Base-by-base conservation (phyloP, 768 basidiomycete species). In the Suillus plorans region DNA sequence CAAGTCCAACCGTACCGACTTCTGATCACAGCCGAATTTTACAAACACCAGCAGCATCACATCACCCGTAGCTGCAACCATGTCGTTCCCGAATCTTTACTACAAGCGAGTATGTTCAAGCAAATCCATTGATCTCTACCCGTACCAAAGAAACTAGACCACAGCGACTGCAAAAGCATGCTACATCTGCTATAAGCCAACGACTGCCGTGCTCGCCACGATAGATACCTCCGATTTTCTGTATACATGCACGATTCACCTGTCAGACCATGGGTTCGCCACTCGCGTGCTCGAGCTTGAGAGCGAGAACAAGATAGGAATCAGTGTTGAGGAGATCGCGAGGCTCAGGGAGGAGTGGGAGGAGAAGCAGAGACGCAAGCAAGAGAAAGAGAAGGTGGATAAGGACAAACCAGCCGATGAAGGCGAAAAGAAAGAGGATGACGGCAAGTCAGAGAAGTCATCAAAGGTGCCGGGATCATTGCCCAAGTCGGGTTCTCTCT, bases 71-170 rank as follows among this genome's bases (percentile, higher is more conserved):
- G 39, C 58, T 28, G 42, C 58, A 13, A 31, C 12, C 39, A 91
- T 91, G 90, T 86, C 86, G 50, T 90, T 92, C 79, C 82, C 82
- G 39, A 97, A 97, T 74, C 71, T 94, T 52, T 97, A 96, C 79
- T 95, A 94, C 80, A 93, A 92, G 77, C 86, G 94, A 70, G 94
- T 94, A 76, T 81, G 86, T 82, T 31, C 34, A 41, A 56, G 5
- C 31, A 13, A 25, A 6, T 58, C 22, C 60, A 62, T 67, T 61
- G 25, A 64, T 45, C 60, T 53, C 59, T 34, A 50, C 50, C 44
- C 58, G 20, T 28, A 41, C 44, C 18, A 31, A 47, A 62, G 58
- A 50, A 60, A 53, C 25, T 73, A 96, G 94, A 86, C 89, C 50
- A 86, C 88, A 62, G 94, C 83, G 39, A 95, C 94, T 2, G 78